These are phyloP conservation scores for Yarrowia sp. DNA, from an alignment of 805 yeast species.

Conservation along the genomic window DNA sequence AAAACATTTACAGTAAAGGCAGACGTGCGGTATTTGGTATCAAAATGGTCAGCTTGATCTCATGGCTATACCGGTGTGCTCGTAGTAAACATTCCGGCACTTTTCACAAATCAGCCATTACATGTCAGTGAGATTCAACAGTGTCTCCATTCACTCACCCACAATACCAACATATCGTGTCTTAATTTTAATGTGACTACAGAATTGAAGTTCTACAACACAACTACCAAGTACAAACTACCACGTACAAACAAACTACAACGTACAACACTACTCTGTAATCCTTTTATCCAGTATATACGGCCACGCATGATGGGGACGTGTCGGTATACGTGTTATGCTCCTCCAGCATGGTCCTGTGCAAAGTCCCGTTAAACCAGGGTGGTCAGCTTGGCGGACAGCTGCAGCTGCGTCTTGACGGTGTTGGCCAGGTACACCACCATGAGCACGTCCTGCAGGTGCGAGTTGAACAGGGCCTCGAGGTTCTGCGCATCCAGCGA, in stretches of 20 bases:
- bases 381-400: conserved; percentile 70
- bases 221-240: too few relatives aligned
- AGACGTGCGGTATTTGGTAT: too few relatives aligned
- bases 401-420: conserved; percentile 78
- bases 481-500: conserved; percentile 48
- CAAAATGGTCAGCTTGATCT: too few relatives aligned
- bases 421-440: conserved; percentile 80
- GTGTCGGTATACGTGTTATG: neutral
- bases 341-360: conserved; percentile 1
- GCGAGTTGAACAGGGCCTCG: conserved; percentile 61
- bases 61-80: too few relatives aligned
- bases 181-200: too few relatives aligned
- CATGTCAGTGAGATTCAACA: too few relatives aligned
- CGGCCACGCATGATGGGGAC: neutral
- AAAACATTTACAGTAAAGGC: too few relatives aligned
- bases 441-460: conserved; percentile 76
- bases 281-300: neutral
- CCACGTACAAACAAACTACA: too few relatives aligned
- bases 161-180: too few relatives aligned
- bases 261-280: conserved; percentile 9
- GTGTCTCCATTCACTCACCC: neutral
- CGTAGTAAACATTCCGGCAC: too few relatives aligned
- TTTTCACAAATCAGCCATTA: too few relatives aligned
- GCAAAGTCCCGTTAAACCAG: conserved; percentile 39
- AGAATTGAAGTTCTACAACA: too few relatives aligned